Percentiles rank a stretch among this genome's conserved stretches.
Conservation (phyloP, 306 rosid genomes). For the Argentina anserina region DNA sequence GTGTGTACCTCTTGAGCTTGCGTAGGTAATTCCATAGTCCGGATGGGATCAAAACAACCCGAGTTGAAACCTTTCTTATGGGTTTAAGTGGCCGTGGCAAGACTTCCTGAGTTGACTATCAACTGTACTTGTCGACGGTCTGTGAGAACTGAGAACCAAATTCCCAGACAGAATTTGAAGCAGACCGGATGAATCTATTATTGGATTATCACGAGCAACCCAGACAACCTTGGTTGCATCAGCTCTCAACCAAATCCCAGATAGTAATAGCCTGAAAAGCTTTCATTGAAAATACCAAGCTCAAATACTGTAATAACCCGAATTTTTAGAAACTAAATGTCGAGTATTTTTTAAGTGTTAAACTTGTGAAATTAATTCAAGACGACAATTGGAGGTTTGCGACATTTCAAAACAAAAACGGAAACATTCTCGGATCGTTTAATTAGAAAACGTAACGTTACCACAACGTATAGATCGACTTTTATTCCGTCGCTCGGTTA, state of each 20-base stretch:
- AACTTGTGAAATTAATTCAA: no score
- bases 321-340: no score
- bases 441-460: no score
- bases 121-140: constrained; percentile 9
- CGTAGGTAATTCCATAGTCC: no score
- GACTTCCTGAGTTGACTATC: constrained; percentile 6
- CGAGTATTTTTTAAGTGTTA: no score
- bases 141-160: constrained; percentile 7
- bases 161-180: constrained; percentile 15
- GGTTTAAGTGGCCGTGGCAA: not conserved
- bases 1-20: not conserved
- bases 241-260: constrained; percentile 20
- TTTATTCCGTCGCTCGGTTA: no score
- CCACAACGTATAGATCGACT: no score
- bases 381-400: no score
- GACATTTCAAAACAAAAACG: no score
- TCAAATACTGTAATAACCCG: no score
- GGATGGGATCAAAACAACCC: not conserved
- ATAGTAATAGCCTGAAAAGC: not conserved
- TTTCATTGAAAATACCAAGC: constrained; percentile 15
- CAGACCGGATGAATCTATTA: not conserved
- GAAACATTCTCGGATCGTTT: no score
- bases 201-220: constrained; percentile 14
- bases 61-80: not conserved
- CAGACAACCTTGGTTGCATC: constrained; percentile 9